Evolutionary conservation across 83 land plant genomes (phyloP).

Genomic region (Thuja plicata): DNA sequence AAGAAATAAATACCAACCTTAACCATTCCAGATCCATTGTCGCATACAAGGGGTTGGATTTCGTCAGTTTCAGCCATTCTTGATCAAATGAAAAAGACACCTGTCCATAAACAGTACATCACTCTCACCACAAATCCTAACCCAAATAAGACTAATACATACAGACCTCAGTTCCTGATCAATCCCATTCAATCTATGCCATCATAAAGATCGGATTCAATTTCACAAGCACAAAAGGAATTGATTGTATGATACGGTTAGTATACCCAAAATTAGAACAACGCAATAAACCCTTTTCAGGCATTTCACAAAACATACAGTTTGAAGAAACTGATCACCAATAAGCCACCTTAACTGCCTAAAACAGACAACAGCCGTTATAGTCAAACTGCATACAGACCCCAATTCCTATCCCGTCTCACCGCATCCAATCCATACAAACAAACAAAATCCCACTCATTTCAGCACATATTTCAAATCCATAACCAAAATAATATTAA

Average conservation of each 20-base stretch:
- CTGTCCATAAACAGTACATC: constrained; percentile 8
- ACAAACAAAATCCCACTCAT: background rate
- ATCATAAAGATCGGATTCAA: background rate
- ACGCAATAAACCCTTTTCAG: background rate
- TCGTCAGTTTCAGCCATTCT: constrained; percentile 31
- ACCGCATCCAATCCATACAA: background rate
- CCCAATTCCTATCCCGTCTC: background rate
- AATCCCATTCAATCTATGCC: background rate
- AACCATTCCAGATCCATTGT: constrained; percentile 41
- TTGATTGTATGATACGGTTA: background rate
- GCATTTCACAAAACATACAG: background rate
- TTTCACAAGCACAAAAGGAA: background rate
- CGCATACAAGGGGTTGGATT: constrained; percentile 34
- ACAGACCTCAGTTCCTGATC: background rate
- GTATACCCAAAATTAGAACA: background rate
- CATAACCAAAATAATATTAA: background rate
- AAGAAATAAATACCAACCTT: constrained; percentile 14
- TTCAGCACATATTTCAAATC: background rate
- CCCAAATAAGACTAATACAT: background rate
- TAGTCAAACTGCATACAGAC: background rate
- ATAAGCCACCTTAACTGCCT: background rate
- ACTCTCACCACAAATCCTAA: background rate
- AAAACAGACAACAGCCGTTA: background rate
- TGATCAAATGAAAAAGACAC: background rate
- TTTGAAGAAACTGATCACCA: background rate